Conservation (phyloP, 164 flowering plant genomes). For the Warburgia ugandensis region DNA sequence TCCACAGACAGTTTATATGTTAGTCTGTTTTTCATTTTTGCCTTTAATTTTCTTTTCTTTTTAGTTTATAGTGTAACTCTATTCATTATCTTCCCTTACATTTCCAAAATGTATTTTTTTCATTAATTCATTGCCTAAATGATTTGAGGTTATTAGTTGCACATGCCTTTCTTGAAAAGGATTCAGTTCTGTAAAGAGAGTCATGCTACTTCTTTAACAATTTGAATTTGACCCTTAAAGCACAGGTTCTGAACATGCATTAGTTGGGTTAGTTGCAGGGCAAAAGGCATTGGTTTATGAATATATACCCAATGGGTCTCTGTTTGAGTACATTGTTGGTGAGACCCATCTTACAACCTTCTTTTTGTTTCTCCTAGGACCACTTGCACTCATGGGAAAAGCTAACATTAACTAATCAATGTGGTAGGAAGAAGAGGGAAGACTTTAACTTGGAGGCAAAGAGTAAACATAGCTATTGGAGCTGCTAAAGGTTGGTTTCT, state of each 20-base stretch:
- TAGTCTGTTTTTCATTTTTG: too few relatives aligned
- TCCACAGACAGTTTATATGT: too few relatives aligned
- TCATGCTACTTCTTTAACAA: too few relatives aligned
- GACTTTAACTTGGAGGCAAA: constrained; percentile 62
- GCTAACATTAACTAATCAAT: neutral
- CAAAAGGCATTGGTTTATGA: constrained; percentile 49
- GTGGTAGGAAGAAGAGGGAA: constrained; percentile 42
- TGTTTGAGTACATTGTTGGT: constrained; percentile 60
- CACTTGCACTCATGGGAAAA: neutral
- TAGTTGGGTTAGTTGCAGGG: constrained; percentile 6
- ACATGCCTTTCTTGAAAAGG: too few relatives aligned
- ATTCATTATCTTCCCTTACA: too few relatives aligned
- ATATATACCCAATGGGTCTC: constrained; percentile 56
- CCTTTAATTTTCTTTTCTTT: too few relatives aligned
- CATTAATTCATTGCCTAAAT: too few relatives aligned
- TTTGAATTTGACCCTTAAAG: too few relatives aligned
- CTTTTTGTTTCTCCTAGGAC: neutral
- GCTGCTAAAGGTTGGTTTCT: constrained; percentile 60
- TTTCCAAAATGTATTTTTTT: too few relatives aligned
- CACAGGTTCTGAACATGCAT: neutral
- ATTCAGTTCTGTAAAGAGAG: too few relatives aligned
- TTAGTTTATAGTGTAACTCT: too few relatives aligned
- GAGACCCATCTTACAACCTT: constrained; percentile 9
- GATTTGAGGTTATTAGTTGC: too few relatives aligned
- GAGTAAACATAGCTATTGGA: constrained; percentile 59